Conservation (phyloP, 108 stramenopile species). For the Skeletonema marinoi region DNA sequence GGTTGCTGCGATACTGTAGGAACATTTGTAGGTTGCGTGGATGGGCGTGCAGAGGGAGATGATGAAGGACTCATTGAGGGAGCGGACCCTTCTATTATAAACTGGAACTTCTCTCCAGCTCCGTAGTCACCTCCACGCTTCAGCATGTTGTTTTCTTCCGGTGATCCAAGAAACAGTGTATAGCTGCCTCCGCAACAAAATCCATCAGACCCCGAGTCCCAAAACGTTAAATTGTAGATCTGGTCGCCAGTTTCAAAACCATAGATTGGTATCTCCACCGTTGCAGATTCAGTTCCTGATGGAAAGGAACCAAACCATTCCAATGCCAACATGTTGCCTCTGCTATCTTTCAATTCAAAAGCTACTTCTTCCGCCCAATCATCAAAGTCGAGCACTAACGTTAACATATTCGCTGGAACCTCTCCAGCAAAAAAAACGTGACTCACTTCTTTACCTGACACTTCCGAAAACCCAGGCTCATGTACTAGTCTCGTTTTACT, state of each 20-base stretch:
- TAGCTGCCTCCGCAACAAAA: constrained; percentile 21
- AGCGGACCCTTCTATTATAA: constrained; percentile 1
- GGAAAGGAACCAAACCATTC: constrained; percentile 23
- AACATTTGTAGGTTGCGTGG: not conserved
- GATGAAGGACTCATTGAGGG: not conserved
- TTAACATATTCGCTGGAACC: constrained; percentile 14
- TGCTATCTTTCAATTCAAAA: constrained; percentile 26
- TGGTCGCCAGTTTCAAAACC: constrained; percentile 13
- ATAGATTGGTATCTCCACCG: constrained; percentile 22
- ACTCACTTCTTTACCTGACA: constrained; percentile 22
- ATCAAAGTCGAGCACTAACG: constrained; percentile 26
- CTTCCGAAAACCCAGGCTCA: constrained; percentile 33
- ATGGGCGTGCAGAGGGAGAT: not conserved
- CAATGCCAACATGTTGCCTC: constrained; percentile 20
- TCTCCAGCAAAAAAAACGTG: constrained; percentile 41
- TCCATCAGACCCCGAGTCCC: constrained; percentile 34
- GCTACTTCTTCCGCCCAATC: constrained; percentile 25
- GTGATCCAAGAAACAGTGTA: constrained; percentile 19
- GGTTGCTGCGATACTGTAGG: not conserved
- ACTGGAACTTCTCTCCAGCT: constrained; percentile 3
- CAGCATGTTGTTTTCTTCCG: constrained; percentile 1
- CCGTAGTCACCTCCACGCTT: constrained; percentile 18
- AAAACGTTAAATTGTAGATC: constrained; percentile 16
- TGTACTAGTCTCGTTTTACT: constrained; percentile 6
- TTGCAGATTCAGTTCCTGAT: constrained; percentile 6